Base-by-base conservation (phyloP, 306 rosid genomes). In the Acacia crassicarpa region DNA sequence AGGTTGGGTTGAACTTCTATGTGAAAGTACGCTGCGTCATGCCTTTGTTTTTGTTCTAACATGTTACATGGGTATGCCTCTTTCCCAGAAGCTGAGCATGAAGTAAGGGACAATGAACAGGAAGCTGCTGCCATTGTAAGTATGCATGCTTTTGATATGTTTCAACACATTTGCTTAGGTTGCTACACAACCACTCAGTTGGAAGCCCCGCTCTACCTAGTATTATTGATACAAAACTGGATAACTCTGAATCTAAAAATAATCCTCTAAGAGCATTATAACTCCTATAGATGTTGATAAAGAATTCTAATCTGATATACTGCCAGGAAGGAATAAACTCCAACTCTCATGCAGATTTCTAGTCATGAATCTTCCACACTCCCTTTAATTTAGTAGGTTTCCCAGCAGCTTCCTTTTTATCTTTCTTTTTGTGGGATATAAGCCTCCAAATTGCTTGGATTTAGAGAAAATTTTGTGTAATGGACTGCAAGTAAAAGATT, bases 51-150 rank as follows among this genome's bases (percentile, higher is more conserved):
- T 73, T 70, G 43, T 75, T 54, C 53, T 35, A 59, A 35, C 78
- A 35, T 63, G 66, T 74, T 67, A 35, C 38, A 48, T 76, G 68
- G 72, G 23, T 75, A 11, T 80, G 32, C n/a, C n/a, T 2, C 43
- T 48, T 81, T 58, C 13, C 19, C 97, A 93, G 98, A 80, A 74
- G 78, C 74, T 19, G 83, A 87, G 33, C 74, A 51, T 25, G 92
- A 83, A 58, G 83, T 27, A 33, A 35, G 78, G 80, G 71, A 74
- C 67, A 85, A 40, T 83, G 83, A n/a, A 65, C 82, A 85, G 41
- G 92, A 85, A 79, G 89, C 82, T 49, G 81, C 81, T 75, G 30
- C 71, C 79, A 58, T 79, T 49, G 98, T 94, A 88, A 90, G 97
- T 89, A 44, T 71, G 46, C 81, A 46, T 76, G 61, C 81, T 71